A percentile compares a stretch with the other conserved stretches of the same genome.
Evolutionary conservation across 2,329 filamentous ascomycete genomes (phyloP).

Genomic region (Calonectria naviculata): DNA sequence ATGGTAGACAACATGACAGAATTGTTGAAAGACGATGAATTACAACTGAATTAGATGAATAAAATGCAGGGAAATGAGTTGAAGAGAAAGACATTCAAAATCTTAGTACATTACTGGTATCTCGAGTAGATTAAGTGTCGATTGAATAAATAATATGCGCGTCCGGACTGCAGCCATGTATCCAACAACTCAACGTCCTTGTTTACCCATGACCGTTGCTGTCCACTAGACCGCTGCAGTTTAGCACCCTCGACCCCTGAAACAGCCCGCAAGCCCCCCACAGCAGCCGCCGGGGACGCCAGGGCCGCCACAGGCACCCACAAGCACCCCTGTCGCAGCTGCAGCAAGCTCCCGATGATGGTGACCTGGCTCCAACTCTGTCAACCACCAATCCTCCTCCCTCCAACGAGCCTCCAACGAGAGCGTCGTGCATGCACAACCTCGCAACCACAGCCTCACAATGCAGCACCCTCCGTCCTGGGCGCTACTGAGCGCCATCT

Average conservation of each 20-base stretch:
- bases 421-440: constrained; percentile 7
- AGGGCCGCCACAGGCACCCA: not conserved
- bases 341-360: constrained; percentile 22
- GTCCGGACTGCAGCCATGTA: too few relatives aligned
- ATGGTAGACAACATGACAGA: too few relatives aligned
- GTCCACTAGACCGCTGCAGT: not conserved
- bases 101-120: too few relatives aligned
- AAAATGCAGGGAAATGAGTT: too few relatives aligned
- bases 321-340: constrained; percentile 14
- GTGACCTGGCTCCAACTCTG: constrained; percentile 26
- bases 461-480: constrained; percentile 63
- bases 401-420: not conserved
- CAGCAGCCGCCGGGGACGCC: not conserved
- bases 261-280: not conserved
- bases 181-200: too few relatives aligned
- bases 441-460: constrained; percentile 29
- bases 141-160: too few relatives aligned
- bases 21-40: not conserved
- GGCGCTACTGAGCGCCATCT: constrained; percentile 63
- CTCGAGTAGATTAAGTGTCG: too few relatives aligned
- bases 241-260: constrained; percentile 4
- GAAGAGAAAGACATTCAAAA: too few relatives aligned
- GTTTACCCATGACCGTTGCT: not conserved
- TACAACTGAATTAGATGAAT: too few relatives aligned
- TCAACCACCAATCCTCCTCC: constrained; percentile 2